Base-by-base conservation (phyloP, 2,329 filamentous ascomycete genomes). In the Penicillium sp. region DNA sequence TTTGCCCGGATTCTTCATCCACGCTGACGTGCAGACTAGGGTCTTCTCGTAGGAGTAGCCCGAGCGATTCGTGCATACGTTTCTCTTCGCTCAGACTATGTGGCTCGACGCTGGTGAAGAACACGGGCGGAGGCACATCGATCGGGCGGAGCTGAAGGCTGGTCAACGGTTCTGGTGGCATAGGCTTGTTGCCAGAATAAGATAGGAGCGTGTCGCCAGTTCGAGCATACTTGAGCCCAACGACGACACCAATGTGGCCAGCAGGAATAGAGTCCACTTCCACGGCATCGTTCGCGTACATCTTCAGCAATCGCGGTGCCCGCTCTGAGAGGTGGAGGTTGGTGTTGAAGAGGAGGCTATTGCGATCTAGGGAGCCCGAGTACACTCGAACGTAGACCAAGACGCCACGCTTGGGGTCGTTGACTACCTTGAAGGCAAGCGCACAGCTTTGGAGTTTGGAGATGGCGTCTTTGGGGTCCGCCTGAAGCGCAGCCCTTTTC, bases 371-470 rank as follows among this genome's bases (percentile, higher is more conserved):
- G 2, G 86, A 84, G 10, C 95, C 95, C 27, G 92, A 90, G 75
- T 98, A 98, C 7, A 97, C 91, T 41, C 95, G 87, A 10, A 98
- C 89, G 70, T 96, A 98, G 62, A 96, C 92, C 59, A 98, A 83
- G 55, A 96, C 89, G 18, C 95, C 95, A 57, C 92, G 88, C 63
- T 89, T 89, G 9, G 90, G 81, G 69, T 98, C 94, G 65, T 94
- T 89, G 63, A 95, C 92, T 6, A 98, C 95, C 76, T 99, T 99
- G 84, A 98, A 99, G 7, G 88, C 88, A 24, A 91, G 75, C 1
- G 87, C 87, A 66, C 88, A 90, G 35, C 83, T 83, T 64, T 86
- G 81, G 1, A 98, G 85, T 16, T 89, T 90, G 27, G 81, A 76
- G n/a, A 83, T 74, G 13, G 76, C 64, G 27, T 68, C 68, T 36